Evolutionary conservation across 805 yeast species (phyloP), one percentile per base, ranked within the genome.

Genomic region (Candida chilensis): DNA sequence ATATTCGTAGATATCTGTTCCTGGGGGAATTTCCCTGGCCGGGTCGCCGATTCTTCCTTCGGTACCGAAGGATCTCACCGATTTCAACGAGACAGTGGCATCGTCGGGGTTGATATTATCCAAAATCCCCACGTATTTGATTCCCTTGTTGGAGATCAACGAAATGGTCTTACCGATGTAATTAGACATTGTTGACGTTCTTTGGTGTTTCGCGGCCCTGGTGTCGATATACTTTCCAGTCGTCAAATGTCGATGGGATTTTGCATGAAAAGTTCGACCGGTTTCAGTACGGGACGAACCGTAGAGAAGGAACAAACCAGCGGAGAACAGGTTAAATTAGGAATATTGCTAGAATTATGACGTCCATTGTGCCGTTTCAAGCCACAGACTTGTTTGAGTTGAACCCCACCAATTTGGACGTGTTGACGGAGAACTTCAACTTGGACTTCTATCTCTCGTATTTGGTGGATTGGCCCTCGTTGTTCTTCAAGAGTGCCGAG

Each of bases 151-250:
- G 35, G 94, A 79, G 38, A 82, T 71, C 50, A 86, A 65, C 16
- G 92, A 76, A 43, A 87, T 85, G 30, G 90, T 79, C 52, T 85
- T 85, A 7, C 97, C 97, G 41, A 87, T 82, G 55, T 80, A 88
- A 48, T 87, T 87, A 27, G 96, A 80, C 97, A 92, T 92, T 27
- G 34, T 29, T n/a, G n/a, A n/a, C n/a, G n/a, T n/a, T n/a, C n/a
- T n/a, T n/a, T n/a, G n/a, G n/a, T n/a, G n/a, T n/a, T n/a, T n/a
- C n/a, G 30, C 20, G 33, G 27, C 16, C 16, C 19, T 25, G 28
- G 24, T 16, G 34, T 19, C 20, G 29, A 31, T n/a, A n/a, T n/a
- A n/a, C n/a, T n/a, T n/a, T n/a, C n/a, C n/a, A n/a, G n/a, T n/a
- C n/a, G n/a, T n/a, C n/a, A n/a, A n/a, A n/a, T n/a, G n/a, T n/a